These are phyloP conservation scores for Panaeolus papilionaceus DNA, from an alignment of 768 basidiomycete species.

Conservation along the genomic window DNA sequence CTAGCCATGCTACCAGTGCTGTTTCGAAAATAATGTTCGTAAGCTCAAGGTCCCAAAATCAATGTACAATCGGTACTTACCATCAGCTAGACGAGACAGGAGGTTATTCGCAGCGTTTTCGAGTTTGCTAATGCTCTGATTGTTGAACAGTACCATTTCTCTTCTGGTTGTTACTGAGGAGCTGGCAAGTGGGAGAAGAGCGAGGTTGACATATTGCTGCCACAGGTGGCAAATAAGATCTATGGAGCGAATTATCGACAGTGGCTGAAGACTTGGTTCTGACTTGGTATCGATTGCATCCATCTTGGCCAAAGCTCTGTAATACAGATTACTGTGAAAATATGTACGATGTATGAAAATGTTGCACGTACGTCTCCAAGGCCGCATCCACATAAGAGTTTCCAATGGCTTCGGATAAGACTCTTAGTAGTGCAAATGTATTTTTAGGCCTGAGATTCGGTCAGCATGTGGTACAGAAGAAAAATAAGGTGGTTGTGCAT, in stretches of 20 bases:
- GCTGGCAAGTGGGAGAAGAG: slow-evolving; percentile 85
- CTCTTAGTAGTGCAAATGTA: slow-evolving; percentile 80
- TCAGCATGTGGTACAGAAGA: slow-evolving; percentile 11
- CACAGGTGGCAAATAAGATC: slow-evolving; percentile 95
- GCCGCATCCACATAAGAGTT: slow-evolving; percentile 89
- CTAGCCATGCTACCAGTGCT: slow-evolving; percentile 82
- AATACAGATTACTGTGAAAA: neutral
- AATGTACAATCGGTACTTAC: slow-evolving; percentile 47
- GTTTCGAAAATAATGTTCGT: slow-evolving; percentile 4
- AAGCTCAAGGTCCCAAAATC: slow-evolving; percentile 8
- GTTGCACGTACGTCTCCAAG: slow-evolving; percentile 80
- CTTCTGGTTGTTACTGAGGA: slow-evolving; percentile 87
- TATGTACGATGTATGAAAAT: neutral
- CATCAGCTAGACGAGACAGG: slow-evolving; percentile 81
- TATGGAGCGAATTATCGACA: slow-evolving; percentile 69
- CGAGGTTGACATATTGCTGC: slow-evolving; percentile 95
- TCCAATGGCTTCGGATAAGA: slow-evolving; percentile 87
- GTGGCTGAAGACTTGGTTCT: slow-evolving; percentile 79
- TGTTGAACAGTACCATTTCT: slow-evolving; percentile 94
- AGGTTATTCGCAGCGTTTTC: slow-evolving; percentile 85
- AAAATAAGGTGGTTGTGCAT: slow-evolving; percentile 37
- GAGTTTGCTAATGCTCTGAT: slow-evolving; percentile 82
- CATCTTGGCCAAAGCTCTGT: slow-evolving; percentile 72
- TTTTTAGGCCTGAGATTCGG: slow-evolving; percentile 76
- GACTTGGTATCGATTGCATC: slow-evolving; percentile 76